Conservation (phyloP, 495 filamentous ascomycete genomes). For the Astrocystis sublimbata region DNA sequence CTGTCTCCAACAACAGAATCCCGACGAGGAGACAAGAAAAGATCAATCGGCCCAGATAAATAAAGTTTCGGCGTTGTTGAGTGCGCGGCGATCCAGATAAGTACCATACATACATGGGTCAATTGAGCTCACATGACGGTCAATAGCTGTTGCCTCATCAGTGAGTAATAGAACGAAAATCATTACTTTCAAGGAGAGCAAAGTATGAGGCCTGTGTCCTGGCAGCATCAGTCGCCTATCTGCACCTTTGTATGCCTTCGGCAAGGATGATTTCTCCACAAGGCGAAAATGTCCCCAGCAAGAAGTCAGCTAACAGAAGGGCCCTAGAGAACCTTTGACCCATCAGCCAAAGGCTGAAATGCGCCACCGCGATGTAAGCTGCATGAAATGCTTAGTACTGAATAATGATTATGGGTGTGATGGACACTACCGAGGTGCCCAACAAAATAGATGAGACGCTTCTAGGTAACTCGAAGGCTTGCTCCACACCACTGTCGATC, state of each 20-base stretch:
- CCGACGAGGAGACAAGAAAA: slow-evolving; percentile 7
- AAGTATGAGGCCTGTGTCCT: neutral
- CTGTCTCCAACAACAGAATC: slow-evolving; percentile 20
- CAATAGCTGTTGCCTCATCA: neutral
- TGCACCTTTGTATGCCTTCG: neutral
- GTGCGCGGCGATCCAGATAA: neutral
- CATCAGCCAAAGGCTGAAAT: slow-evolving; percentile 20
- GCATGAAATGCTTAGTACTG: slow-evolving; percentile 10
- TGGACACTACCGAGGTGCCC: too few species aligned
- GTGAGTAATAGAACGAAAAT: slow-evolving; percentile 5
- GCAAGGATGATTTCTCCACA: too few species aligned
- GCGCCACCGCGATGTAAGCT: slow-evolving; percentile 11
- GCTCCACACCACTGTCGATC: too few species aligned
- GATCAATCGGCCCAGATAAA: neutral
- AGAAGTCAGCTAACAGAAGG: too few species aligned
- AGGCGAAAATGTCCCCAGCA: too few species aligned
- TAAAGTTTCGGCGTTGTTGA: neutral
- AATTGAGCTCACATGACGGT: slow-evolving; percentile 7
- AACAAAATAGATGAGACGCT: too few species aligned
- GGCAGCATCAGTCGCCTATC: neutral
- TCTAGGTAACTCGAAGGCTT: too few species aligned
- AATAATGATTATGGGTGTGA: too few species aligned
- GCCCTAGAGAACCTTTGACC: neutral
- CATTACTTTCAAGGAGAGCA: neutral
- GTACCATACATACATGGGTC: neutral